Evolutionary conservation across 352 stramenopile species (phyloP), one percentile per base, ranked within the genome.

Genomic region (Globisporangium cederbergense): DNA sequence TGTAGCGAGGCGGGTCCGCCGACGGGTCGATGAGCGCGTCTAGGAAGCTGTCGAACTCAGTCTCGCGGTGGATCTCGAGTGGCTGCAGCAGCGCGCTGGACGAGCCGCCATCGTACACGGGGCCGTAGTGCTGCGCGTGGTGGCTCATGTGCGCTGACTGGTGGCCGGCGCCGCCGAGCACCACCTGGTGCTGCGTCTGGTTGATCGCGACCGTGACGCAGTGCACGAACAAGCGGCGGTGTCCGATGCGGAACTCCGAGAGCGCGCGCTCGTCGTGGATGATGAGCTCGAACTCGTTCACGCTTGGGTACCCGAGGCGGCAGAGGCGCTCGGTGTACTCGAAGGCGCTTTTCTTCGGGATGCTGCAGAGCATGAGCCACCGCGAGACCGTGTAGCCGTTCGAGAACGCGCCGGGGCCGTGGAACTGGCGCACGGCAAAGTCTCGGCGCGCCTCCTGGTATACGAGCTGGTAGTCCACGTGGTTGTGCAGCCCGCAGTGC

Each of bases 281-380:
- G 38, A 85, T 77, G 50, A 81, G 75, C 62, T 87, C 76, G 45
- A 91, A 72, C 25, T 89, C 78, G n/a, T 70, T 71, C 40, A 88
- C 74, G 32, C 62, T 65, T 42, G 83, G 73, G 66, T 90, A 90
- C 18, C 80, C 80, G n/a, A 83, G 72, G 56, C 71, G 81, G 42
- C 76, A 76, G 4, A 91, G 66, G 22, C 74, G 71, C 57, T 87
- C 80, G 18, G 77, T 74, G 68, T 91, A 91, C 65, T 83, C 60
- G 57, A 76, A 81, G 43, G 74, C 74, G 45, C 61, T 70, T 22
- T 67, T 58, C 36, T 74, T 73, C 6, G 83, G 76, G 57, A 91
- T 80, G 42, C 71, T 62, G 65, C 83, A 89, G 9, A 75, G 68
- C 63, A 78, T 68, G 42, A 91, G 68, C 83, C 83, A 91, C 36